phyloP scores from a whole-genome alignment of 108 stramenopile genomes.

The Skeletonema costatum region DNA sequence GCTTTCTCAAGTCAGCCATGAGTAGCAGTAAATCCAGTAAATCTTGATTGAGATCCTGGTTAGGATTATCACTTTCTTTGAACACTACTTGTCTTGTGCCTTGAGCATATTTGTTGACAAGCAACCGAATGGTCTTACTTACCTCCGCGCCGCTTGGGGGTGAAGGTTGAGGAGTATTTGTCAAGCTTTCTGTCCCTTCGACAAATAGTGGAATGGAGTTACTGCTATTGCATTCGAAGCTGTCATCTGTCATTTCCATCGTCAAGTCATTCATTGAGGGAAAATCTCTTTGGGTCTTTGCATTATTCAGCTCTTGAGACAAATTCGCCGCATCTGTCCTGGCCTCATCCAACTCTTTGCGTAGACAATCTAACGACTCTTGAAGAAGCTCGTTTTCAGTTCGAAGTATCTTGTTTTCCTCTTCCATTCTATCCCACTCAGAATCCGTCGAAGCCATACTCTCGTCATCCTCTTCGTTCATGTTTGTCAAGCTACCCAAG shows the following conservation, averaged over 20 bases:
- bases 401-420: neutral
- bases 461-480: neutral
- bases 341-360: neutral
- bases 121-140: neutral
- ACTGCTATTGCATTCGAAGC: neutral
- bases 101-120: neutral
- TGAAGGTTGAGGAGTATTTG: neutral
- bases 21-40: neutral
- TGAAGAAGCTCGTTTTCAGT: neutral
- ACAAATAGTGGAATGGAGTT: neutral
- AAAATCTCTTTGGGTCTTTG: neutral
- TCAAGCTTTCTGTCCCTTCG: neutral
- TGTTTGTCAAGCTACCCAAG: neutral
- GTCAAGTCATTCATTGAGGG: neutral
- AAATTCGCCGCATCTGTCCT: neutral
- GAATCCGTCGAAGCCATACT: neutral
- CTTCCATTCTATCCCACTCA: neutral
- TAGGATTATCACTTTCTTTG: neutral
- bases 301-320: neutral
- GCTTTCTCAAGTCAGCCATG: neutral
- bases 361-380: neutral
- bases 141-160: neutral
- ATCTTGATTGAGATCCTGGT: neutral
- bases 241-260: neutral
- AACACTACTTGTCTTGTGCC: too few species aligned